phyloP scores from a whole-genome alignment of 2,329 filamentous ascomycete genomes.

The Remersonia thermophila region DNA sequence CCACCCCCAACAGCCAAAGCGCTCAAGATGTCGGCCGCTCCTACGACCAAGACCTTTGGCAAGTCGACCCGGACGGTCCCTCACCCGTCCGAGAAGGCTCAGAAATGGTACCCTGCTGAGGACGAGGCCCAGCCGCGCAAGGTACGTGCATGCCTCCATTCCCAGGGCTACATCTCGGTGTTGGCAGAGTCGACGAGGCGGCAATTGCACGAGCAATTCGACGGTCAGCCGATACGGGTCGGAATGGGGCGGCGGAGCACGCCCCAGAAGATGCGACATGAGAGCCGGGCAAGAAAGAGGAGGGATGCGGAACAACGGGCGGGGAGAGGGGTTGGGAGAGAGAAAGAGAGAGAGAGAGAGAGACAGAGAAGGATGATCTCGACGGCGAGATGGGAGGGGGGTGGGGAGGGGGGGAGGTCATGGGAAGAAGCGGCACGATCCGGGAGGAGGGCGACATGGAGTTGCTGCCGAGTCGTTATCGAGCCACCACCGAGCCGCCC shows the following conservation, averaged over 20 bases:
- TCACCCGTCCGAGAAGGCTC: conserved; percentile 77
- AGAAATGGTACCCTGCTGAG: conserved; percentile 98
- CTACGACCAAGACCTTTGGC: conserved; percentile 88
- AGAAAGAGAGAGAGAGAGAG: too few species aligned
- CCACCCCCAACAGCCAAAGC: conserved; percentile 19
- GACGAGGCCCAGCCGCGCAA: conserved; percentile 83
- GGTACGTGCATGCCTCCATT: conserved; percentile 52
- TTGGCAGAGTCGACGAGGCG: conserved; percentile 2
- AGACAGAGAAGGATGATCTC: too few species aligned
- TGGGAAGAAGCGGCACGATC: neutral
- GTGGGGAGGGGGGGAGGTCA: neutral
- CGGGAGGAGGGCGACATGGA: neutral
- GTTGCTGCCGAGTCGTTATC: too few species aligned
- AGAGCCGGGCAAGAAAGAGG: conserved; percentile 3
- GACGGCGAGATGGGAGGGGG: too few species aligned
- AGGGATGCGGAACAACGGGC: neutral
- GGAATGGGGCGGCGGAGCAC: conserved; percentile 5
- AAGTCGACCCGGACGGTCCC: conserved; percentile 90
- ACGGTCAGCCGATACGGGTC: conserved; percentile 6
- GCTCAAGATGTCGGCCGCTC: conserved; percentile 58
- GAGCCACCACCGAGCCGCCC: too few species aligned
- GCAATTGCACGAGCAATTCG: conserved; percentile 8
- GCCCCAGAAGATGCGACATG: neutral
- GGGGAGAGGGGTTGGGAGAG: neutral
- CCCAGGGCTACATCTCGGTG: conserved; percentile 8